A percentile compares a stretch with the other conserved stretches of the same genome.
These are phyloP conservation scores for Leccinum subrobustum DNA, from an alignment of 1,284 basidiomycete species.

Conservation along the genomic window DNA sequence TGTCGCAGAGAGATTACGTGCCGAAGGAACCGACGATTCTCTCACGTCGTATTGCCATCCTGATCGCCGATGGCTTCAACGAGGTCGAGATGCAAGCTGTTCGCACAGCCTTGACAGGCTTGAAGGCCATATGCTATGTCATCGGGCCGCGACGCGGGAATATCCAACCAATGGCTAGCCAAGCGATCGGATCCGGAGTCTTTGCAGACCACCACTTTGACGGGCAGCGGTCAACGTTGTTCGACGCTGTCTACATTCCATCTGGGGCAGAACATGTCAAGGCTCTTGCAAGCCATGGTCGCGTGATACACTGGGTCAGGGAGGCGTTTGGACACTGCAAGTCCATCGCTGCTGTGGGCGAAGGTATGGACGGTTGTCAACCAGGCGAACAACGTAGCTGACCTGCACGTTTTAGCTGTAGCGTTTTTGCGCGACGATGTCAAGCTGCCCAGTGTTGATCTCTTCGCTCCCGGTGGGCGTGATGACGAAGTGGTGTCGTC, in stretches of 20 bases:
- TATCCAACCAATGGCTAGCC: conserved; percentile 43
- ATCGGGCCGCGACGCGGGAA: conserved; percentile 68
- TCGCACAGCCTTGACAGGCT: conserved; percentile 49
- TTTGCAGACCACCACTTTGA: conserved; percentile 71
- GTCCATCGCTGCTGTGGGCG: conserved; percentile 70
- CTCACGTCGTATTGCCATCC: conserved; percentile 70
- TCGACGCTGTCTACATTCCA: conserved; percentile 76
- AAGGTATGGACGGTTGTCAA: conserved; percentile 37
- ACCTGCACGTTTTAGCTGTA: conserved; percentile 39
- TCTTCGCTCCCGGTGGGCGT: conserved; percentile 34
- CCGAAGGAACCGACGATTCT: conserved; percentile 65
- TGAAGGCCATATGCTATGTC: conserved; percentile 59
- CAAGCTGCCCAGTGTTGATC: conserved; percentile 44
- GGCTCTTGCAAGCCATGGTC: conserved; percentile 52
- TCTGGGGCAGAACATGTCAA: conserved; percentile 58
- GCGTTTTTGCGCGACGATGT: conserved; percentile 48
- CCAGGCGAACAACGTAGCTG: not conserved
- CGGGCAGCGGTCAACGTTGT: conserved; percentile 75
- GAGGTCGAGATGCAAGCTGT: conserved; percentile 55
- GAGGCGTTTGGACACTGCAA: conserved; percentile 83
- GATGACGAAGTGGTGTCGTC: conserved; percentile 46
- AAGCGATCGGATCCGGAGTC: conserved; percentile 38
- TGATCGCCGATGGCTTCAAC: conserved; percentile 75
- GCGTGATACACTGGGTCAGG: conserved; percentile 67
- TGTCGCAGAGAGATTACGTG: conserved; percentile 61